A percentile compares a stretch with the other conserved stretches of the same genome.
phyloP scores from a whole-genome alignment of 441 rosid genomes.

The Mallotus japonicus region DNA sequence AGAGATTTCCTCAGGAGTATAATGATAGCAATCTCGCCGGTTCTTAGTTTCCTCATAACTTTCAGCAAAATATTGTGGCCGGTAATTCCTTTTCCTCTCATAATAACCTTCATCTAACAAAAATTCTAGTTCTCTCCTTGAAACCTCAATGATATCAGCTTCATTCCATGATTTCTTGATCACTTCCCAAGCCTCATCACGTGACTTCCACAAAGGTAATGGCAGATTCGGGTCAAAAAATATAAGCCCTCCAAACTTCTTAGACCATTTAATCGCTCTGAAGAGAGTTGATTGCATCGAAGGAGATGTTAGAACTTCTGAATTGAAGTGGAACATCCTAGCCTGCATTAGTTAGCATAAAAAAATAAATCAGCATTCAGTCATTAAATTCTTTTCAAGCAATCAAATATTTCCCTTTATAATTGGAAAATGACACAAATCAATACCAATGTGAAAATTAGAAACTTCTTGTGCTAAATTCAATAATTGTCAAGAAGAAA shows the following conservation, averaged over 20 bases:
- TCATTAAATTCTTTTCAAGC: background rate
- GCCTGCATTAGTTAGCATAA: constrained; percentile 50
- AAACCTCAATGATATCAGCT: constrained; percentile 74
- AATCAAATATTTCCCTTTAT: background rate
- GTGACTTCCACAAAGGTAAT: constrained; percentile 72
- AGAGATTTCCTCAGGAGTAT: constrained; percentile 66
- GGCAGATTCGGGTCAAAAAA: constrained; percentile 87
- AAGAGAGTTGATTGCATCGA: constrained; percentile 54
- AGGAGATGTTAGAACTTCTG: constrained; percentile 67
- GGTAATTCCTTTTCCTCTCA: constrained; percentile 56
- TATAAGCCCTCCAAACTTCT: constrained; percentile 70
- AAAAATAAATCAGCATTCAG: background rate
- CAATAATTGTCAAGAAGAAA: background rate
- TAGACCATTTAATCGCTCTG: constrained; percentile 64
- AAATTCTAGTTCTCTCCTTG: constrained; percentile 80
- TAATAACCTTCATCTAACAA: constrained; percentile 77
- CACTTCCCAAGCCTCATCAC: constrained; percentile 60
- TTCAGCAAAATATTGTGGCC: constrained; percentile 78
- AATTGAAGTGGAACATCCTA: constrained; percentile 76
- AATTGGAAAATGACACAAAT: background rate
- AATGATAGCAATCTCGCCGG: constrained; percentile 65
- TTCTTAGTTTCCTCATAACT: constrained; percentile 61
- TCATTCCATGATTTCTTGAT: constrained; percentile 67
- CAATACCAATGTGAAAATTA: background rate
- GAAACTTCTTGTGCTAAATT: background rate